Evolutionary conservation across 805 yeast genomes (phyloP), one percentile per base, ranked within the genome.

Genomic region (Candida michaelii): DNA sequence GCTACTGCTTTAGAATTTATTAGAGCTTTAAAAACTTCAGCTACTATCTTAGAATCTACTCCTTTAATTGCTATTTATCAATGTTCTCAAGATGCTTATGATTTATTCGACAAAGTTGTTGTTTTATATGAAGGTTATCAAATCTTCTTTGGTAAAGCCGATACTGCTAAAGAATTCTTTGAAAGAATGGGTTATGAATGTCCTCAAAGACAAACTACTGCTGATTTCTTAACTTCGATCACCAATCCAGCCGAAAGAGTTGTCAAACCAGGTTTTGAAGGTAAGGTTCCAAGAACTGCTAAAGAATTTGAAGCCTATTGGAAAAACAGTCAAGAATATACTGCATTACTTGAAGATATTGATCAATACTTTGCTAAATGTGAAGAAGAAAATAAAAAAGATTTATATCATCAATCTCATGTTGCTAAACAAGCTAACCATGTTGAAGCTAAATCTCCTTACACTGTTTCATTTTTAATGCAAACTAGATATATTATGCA

Each of bases 1-100:
- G 84, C 91, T 10, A 85, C 93, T 25, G 95, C 95, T 2, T 69
- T 84, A 49, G 89, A 85, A 56, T 85, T 79, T 54, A 72, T 84
- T 30, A 71, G 79, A 47, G 83, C 88, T 15, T 69, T 86, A 47
- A 80, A 85, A 53, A 74, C 80, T 2, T 66, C 78, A n/a, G 71
- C 83, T 31, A 69, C 78, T 43, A 80, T 87, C n/a, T 69, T 86
- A 47, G 69, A 71, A n/a, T 66, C 72, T 12, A 70, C 84, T 5
- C 77, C 83, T 9, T 57, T 80, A 41, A 75, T 82, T 46, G 82
- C 86, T 30, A 78, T 82, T 30, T 72, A 73, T 46, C 77, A 73
- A 51, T 73, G 75, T 52, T 67, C 74, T 35, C 76, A 72, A 55
- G 68, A 61, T 45, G 72, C 76, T 27, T 73, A 72, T 45, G 70